These are phyloP conservation scores for Kickxella alabastrina DNA, from an alignment of 192 early-diverging fungal genomes.

Conservation along the genomic window DNA sequence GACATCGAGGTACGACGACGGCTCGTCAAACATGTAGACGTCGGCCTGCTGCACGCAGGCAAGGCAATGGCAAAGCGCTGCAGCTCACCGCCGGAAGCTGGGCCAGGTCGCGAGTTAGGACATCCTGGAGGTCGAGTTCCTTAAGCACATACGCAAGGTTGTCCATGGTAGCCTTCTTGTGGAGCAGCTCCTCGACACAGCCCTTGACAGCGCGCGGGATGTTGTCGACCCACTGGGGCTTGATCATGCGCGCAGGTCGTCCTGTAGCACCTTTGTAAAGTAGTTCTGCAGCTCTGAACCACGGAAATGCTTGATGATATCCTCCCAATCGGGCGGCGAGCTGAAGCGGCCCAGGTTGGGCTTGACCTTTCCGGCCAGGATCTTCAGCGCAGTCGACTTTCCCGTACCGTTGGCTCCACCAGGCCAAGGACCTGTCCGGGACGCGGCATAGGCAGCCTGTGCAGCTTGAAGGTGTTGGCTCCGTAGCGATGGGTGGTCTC, in stretches of 20 bases:
- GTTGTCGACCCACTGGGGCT: slow-evolving; percentile 94
- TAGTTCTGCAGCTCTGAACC: slow-evolving; percentile 98
- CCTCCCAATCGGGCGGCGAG: slow-evolving; percentile 91
- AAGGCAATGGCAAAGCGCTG: slow-evolving; percentile 96
- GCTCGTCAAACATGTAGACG: slow-evolving; percentile 99
- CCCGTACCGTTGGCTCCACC: slow-evolving; percentile 98
- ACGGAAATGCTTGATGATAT: slow-evolving; percentile 93
- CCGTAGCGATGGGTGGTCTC: slow-evolving; percentile 95
- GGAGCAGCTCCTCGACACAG: slow-evolving; percentile 68
- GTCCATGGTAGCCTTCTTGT: slow-evolving; percentile 63
- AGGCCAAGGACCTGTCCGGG: slow-evolving; percentile 96
- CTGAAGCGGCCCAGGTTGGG: slow-evolving; percentile 89
- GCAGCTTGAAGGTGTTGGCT: slow-evolving; percentile 97
- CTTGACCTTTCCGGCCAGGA: slow-evolving; percentile 90
- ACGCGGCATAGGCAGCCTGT: slow-evolving; percentile 89
- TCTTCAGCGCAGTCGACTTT: slow-evolving; percentile 92
- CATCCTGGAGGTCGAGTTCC: slow-evolving; percentile 69
- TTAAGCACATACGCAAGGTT: slow-evolving; percentile 76
- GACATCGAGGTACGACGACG: slow-evolving; percentile 95
- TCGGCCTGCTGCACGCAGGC: slow-evolving; percentile 79
- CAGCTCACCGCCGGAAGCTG: slow-evolving; percentile 95
- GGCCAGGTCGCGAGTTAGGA: slow-evolving; percentile 77
- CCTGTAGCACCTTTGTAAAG: slow-evolving; percentile 96
- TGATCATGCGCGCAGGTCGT: slow-evolving; percentile 93
- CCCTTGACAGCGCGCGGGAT: slow-evolving; percentile 80